phyloP scores from a whole-genome alignment of 2,329 filamentous ascomycete genomes.

The Exophiala calicioides region DNA sequence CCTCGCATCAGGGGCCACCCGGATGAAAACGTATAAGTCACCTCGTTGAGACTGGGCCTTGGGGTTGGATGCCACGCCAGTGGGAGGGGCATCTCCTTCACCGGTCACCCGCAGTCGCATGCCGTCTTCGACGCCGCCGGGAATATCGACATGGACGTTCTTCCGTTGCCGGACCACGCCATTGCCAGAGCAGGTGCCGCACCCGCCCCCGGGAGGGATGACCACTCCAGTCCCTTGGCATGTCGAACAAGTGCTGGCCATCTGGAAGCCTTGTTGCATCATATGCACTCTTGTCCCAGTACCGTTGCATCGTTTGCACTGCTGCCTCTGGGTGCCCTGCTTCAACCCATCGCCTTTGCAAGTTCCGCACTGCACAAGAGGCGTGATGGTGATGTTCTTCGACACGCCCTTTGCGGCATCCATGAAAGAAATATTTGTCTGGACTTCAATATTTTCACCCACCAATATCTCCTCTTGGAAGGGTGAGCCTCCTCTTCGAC shows the following conservation, averaged over 20 bases:
- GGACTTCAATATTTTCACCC: constrained; percentile 95
- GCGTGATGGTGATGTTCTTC: constrained; percentile 85
- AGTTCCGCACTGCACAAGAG: constrained; percentile 76
- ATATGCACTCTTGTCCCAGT: constrained; percentile 84
- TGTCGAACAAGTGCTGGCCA: constrained; percentile 81
- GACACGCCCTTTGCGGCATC: constrained; percentile 89
- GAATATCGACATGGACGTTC: constrained; percentile 86
- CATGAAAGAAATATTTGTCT: constrained; percentile 90
- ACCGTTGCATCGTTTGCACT: constrained; percentile 80
- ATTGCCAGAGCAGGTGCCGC: constrained; percentile 74
- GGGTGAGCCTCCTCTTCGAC: constrained; percentile 59
- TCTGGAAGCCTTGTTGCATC: constrained; percentile 92
- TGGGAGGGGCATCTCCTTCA: constrained; percentile 83
- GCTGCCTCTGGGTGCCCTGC: constrained; percentile 68
- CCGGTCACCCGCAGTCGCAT: constrained; percentile 85
- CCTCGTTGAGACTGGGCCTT: constrained; percentile 69
- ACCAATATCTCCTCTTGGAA: constrained; percentile 81
- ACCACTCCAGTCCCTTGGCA: constrained; percentile 78
- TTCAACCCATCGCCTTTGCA: constrained; percentile 85
- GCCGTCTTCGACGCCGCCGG: constrained; percentile 91
- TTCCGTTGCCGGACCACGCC: constrained; percentile 82
- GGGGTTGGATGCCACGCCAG: constrained; percentile 66
- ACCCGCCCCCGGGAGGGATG: constrained; percentile 79
- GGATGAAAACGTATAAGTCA: constrained; percentile 88
- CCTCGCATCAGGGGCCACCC: constrained; percentile 83